phyloP scores from a whole-genome alignment of 176 grass and related monocot species.

The Carex parvula region DNA sequence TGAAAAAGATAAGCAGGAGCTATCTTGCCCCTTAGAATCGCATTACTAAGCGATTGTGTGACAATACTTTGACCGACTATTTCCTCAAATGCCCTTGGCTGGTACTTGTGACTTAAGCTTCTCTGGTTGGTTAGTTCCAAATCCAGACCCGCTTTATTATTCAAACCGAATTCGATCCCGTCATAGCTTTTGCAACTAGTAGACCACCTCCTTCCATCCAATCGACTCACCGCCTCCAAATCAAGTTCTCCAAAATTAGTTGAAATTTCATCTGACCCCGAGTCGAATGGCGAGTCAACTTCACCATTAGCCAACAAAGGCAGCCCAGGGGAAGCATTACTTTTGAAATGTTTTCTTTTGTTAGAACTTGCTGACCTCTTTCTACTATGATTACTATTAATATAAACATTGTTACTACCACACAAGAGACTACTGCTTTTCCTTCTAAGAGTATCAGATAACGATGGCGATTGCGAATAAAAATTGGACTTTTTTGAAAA shows the following conservation, averaged over 20 bases:
- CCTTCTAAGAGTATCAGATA: constrained; percentile 75
- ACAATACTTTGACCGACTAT: constrained; percentile 83
- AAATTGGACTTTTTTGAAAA: constrained; percentile 53
- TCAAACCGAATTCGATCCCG: constrained; percentile 28
- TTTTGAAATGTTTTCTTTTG: constrained; percentile 44
- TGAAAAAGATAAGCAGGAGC: constrained; percentile 88
- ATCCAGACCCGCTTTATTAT: constrained; percentile 20
- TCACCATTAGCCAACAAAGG: constrained; percentile 46
- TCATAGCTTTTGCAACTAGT: constrained; percentile 80
- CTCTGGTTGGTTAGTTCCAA: constrained; percentile 38
- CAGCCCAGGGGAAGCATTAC: constrained; percentile 46
- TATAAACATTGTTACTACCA: constrained; percentile 44
- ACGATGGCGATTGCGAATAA: constrained; percentile 60
- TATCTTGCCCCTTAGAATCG: constrained; percentile 60
- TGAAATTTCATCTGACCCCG: constrained; percentile 71
- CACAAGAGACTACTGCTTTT: constrained; percentile 72
- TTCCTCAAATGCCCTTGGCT: constrained; percentile 77
- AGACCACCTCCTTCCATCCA: constrained; percentile 89
- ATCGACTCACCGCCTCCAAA: constrained; percentile 72
- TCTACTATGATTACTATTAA: constrained; percentile 34
- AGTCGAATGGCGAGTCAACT: constrained; percentile 65
- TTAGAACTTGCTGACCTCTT: constrained; percentile 46
- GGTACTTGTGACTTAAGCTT: constrained; percentile 93
- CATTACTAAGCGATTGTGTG: constrained; percentile 76
- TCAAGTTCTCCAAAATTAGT: constrained; percentile 77